Conservation (phyloP, 2,329 filamentous ascomycete species). For the Immersiporthe knoxdaviesiana region DNA sequence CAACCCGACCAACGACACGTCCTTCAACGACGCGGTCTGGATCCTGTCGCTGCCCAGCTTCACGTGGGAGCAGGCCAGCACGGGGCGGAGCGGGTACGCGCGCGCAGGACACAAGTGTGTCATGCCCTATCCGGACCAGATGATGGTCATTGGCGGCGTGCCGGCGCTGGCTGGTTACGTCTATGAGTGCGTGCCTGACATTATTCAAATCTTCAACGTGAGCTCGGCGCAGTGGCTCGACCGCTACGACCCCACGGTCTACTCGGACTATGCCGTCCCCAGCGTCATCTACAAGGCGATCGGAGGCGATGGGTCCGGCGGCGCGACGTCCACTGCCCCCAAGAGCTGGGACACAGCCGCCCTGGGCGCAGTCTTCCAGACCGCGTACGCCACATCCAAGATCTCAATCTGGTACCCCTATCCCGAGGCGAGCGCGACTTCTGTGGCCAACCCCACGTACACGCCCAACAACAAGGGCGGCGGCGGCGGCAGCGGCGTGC, state of each 20-base stretch:
- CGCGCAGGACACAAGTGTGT: slow-evolving; percentile 78
- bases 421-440: slow-evolving; percentile 39
- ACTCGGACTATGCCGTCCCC: slow-evolving; percentile 71
- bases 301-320: slow-evolving; percentile 67
- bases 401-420: slow-evolving; percentile 67
- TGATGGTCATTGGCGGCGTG: slow-evolving; percentile 77
- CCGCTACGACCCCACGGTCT: slow-evolving; percentile 67
- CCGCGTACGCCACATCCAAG: slow-evolving; percentile 58
- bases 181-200: slow-evolving; percentile 51
- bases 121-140: slow-evolving; percentile 76
- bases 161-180: slow-evolving; percentile 37
- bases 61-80: slow-evolving; percentile 67
- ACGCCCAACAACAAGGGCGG: slow-evolving; percentile 22
- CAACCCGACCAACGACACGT: slow-evolving; percentile 33
- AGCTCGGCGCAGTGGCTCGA: slow-evolving; percentile 70
- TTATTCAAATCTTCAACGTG: slow-evolving; percentile 72
- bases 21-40: slow-evolving; percentile 72
- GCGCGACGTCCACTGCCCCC: slow-evolving; percentile 68
- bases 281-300: slow-evolving; percentile 65
- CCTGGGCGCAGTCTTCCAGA: slow-evolving; percentile 58
- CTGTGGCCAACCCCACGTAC: slow-evolving; percentile 28
- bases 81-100: slow-evolving; percentile 53
- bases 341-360: slow-evolving; percentile 56
- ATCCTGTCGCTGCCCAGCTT: slow-evolving; percentile 80
- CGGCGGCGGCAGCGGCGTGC: slow-evolving; percentile 46